Evolutionary conservation across 2,329 filamentous ascomycete genomes (phyloP).

Genomic region (Colletotrichum noveboracense): DNA sequence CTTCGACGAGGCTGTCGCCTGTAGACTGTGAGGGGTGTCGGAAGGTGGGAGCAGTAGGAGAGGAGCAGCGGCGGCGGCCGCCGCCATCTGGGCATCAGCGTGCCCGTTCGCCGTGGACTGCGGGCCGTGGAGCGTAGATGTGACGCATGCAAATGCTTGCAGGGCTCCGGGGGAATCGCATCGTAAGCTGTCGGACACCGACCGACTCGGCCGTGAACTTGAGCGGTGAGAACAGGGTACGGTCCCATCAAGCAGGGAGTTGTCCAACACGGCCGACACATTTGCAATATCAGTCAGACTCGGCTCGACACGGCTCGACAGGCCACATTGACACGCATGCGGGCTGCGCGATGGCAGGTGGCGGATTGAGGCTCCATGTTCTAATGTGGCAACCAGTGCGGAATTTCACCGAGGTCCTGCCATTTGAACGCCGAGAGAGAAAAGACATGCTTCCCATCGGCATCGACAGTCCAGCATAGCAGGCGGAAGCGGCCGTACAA

Average conservation of each 20-base stretch:
- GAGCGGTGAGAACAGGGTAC: neutral
- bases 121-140: neutral
- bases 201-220: slow-evolving; percentile 9
- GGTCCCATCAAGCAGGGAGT: neutral
- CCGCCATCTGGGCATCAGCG: neutral
- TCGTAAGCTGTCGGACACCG: neutral
- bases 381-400: neutral
- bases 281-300: neutral
- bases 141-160: neutral
- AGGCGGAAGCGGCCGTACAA: neutral
- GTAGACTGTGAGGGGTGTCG: neutral
- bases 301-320: neutral
- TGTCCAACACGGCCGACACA: neutral
- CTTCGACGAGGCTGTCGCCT: neutral
- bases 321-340: neutral
- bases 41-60: neutral
- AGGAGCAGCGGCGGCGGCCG: neutral
- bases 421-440: neutral
- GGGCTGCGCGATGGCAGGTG: neutral
- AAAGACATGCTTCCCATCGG: neutral
- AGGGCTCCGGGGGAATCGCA: neutral
- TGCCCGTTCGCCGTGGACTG: neutral
- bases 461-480: neutral
- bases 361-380: neutral
- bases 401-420: slow-evolving; percentile 10